phyloP scores from a whole-genome alignment of 495 filamentous ascomycete genomes.

The Bathelium albidoporum region DNA sequence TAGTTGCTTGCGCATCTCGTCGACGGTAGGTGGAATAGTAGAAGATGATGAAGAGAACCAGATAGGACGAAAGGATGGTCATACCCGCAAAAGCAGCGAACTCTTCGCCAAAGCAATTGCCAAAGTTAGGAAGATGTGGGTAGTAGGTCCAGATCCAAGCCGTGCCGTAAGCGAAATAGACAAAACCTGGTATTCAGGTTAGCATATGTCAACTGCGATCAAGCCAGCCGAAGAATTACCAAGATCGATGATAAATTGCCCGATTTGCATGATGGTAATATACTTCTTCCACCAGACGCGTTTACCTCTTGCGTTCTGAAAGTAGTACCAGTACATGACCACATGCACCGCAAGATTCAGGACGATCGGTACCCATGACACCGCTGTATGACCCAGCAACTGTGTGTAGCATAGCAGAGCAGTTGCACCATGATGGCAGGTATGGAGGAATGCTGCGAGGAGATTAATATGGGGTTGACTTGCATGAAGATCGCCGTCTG shows the following conservation, averaged over 20 bases:
- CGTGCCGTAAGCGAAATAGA: constrained; percentile 38
- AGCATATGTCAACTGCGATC: not conserved
- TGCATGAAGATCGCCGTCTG: not conserved
- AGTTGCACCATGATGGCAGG: constrained; percentile 76
- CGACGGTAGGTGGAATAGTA: constrained; percentile 96
- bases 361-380: constrained; percentile 67
- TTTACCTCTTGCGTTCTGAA: constrained; percentile 72
- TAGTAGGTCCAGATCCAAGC: constrained; percentile 75
- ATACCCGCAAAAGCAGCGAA: constrained; percentile 93
- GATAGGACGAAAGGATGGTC: constrained; percentile 81
- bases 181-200: constrained; percentile 36
- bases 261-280: constrained; percentile 78
- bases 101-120: constrained; percentile 89
- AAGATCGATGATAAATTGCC: constrained; percentile 70
- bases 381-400: constrained; percentile 67
- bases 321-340: constrained; percentile 66
- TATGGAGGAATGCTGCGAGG: constrained; percentile 70
- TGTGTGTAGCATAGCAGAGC: constrained; percentile 81
- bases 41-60: constrained; percentile 97
- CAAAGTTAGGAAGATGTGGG: constrained; percentile 66
- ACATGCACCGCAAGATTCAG: constrained; percentile 72
- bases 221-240: constrained; percentile 38
- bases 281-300: constrained; percentile 86
- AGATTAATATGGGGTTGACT: not conserved
- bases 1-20: no score